phyloP scores from a whole-genome alignment of 208 protist species.

The Leptomonas seymouri region DNA sequence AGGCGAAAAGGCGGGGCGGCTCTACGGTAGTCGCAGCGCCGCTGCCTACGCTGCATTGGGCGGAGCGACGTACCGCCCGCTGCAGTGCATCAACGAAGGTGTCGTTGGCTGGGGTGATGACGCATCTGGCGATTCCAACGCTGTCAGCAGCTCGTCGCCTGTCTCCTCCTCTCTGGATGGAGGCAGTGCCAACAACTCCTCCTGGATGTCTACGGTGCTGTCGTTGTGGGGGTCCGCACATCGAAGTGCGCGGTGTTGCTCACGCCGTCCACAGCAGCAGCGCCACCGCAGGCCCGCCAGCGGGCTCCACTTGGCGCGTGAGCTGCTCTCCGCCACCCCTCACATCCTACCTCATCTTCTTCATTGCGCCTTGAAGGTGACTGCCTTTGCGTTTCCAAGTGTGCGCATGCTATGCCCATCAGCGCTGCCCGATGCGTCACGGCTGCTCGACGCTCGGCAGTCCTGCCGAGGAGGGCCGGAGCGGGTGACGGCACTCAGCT shows the following conservation, averaged over 20 bases:
- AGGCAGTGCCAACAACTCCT: background rate
- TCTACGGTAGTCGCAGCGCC: constrained; percentile 53
- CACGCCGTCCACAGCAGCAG: background rate
- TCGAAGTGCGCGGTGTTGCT: background rate
- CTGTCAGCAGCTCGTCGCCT: background rate
- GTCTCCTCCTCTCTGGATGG: background rate
- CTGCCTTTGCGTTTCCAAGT: constrained; percentile 43
- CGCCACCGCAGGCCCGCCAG: background rate
- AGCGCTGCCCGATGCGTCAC: constrained; percentile 40
- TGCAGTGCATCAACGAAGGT: constrained; percentile 46
- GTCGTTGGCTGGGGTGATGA: constrained; percentile 32
- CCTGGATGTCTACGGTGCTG: background rate
- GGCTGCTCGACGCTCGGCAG: constrained; percentile 11
- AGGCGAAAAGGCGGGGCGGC: constrained; percentile 61
- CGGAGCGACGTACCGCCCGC: constrained; percentile 54
- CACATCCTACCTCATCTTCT: constrained; percentile 25
- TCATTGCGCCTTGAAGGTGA: constrained; percentile 23
- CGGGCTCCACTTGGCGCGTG: background rate
- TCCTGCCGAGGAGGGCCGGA: constrained; percentile 40
- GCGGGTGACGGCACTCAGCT: constrained; percentile 48
- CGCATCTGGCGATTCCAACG: background rate
- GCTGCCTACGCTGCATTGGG: constrained; percentile 50
- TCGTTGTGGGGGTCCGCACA: background rate
- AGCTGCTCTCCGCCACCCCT: constrained; percentile 1
- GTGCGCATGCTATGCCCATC: constrained; percentile 59